Evolutionary conservation across 2,329 filamentous ascomycete genomes (phyloP).

Genomic region (Ambrosiella beaveri): DNA sequence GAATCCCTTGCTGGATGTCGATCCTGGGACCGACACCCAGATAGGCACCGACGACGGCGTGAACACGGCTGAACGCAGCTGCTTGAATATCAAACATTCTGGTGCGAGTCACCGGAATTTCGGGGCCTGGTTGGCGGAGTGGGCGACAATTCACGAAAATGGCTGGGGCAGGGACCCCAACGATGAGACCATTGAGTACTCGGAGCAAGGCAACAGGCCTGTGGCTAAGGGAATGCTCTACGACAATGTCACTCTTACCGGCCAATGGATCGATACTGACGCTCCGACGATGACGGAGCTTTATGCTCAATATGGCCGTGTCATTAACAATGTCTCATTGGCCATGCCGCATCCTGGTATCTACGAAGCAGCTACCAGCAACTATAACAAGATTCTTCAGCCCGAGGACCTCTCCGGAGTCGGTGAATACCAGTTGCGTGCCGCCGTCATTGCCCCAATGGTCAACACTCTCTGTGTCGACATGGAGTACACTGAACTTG

Average conservation of each 20-base stretch:
- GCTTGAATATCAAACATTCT: slow-evolving; percentile 51
- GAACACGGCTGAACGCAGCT: slow-evolving; percentile 31
- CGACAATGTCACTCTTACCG: slow-evolving; percentile 55
- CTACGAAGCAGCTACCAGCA: slow-evolving; percentile 43
- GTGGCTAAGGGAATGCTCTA: slow-evolving; percentile 44
- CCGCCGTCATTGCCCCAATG: slow-evolving; percentile 51
- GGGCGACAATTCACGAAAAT: slow-evolving; percentile 30
- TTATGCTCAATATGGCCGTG: slow-evolving; percentile 32
- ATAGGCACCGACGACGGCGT: slow-evolving; percentile 28
- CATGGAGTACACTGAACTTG: slow-evolving; percentile 39
- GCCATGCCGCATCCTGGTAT: slow-evolving; percentile 61
- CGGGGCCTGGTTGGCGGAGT: slow-evolving; percentile 39
- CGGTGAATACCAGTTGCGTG: slow-evolving; percentile 50
- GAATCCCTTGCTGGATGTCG: slow-evolving; percentile 34
- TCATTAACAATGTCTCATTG: slow-evolving; percentile 60
- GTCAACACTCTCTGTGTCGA: slow-evolving; percentile 60
- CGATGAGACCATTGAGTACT: not conserved
- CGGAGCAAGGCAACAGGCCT: slow-evolving; percentile 31
- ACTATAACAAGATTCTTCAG: slow-evolving; percentile 50
- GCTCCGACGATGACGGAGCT: slow-evolving; percentile 33
- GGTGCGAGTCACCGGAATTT: slow-evolving; percentile 57
- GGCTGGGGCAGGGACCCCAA: slow-evolving; percentile 25
- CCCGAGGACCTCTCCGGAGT: slow-evolving; percentile 46
- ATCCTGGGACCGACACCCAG: not conserved
- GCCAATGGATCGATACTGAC: slow-evolving; percentile 47